Evolutionary conservation across 2,329 filamentous ascomycete species (phyloP).

Genomic region (Hypoxylon sp.): DNA sequence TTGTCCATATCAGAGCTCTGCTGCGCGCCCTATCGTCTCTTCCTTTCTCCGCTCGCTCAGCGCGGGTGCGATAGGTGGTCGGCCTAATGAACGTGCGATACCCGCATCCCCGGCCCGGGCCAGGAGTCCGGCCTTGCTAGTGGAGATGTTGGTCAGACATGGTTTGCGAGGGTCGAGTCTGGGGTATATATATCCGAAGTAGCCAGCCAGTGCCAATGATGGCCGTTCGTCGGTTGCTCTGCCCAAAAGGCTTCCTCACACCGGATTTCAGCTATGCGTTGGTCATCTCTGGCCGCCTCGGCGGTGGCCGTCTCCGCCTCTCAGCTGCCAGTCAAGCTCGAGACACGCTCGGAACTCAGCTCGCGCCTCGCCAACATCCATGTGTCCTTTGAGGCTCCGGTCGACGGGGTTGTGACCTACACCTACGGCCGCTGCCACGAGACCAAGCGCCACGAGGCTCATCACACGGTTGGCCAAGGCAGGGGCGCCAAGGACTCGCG

Average conservation of each 20-base stretch:
- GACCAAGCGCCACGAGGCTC: constrained; percentile 31
- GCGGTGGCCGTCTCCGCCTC: constrained; percentile 16
- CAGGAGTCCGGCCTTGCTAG: no score
- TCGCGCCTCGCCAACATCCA: constrained; percentile 49
- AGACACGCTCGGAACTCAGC: constrained; percentile 46
- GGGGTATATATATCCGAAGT: constrained; percentile 15
- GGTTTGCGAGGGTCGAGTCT: not conserved
- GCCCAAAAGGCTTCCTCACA: not conserved
- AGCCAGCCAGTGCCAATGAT: not conserved
- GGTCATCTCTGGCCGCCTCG: constrained; percentile 22
- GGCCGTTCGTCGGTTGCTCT: not conserved
- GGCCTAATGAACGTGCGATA: constrained; percentile 14
- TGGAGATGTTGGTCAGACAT: constrained; percentile 5
- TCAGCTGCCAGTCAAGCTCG: constrained; percentile 44
- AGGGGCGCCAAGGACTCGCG: constrained; percentile 37
- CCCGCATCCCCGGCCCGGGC: not conserved
- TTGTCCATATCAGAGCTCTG: constrained; percentile 5
- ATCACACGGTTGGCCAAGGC: constrained; percentile 41
- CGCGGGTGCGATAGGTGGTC: constrained; percentile 3
- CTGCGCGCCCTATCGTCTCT: constrained; percentile 18
- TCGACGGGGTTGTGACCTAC: constrained; percentile 44
- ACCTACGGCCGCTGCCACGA: constrained; percentile 47
- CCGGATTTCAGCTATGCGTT: constrained; percentile 18
- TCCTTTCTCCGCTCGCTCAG: not conserved
- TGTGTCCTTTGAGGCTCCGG: constrained; percentile 33